Percentiles rank a stretch among this genome's conserved stretches.
Evolutionary conservation across 495 filamentous ascomycete species (phyloP).

Genomic region (Penicillium odoratum): DNA sequence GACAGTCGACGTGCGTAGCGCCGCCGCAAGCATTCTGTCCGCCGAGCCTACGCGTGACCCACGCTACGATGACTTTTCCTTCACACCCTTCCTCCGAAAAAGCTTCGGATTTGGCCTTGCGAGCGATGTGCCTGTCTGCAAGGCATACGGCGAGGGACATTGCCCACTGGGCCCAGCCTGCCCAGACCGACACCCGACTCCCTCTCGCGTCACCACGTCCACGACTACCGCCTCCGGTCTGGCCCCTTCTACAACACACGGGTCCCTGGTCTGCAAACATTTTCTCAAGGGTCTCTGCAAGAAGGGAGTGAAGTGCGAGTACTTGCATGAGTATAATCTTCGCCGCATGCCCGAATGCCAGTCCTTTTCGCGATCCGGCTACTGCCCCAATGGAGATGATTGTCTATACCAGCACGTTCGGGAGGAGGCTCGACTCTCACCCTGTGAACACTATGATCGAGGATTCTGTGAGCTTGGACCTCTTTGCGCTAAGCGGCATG

Average conservation of each 20-base stretch:
- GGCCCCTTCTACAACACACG: conserved; percentile 51
- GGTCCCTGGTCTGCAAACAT: conserved; percentile 92
- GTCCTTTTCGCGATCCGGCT: conserved; percentile 83
- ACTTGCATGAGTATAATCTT: conserved; percentile 97
- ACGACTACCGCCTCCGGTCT: conserved; percentile 56
- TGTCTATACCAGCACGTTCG: conserved; percentile 95
- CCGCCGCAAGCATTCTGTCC: conserved; percentile 38
- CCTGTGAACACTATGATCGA: conserved; percentile 92
- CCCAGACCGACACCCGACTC: conserved; percentile 62
- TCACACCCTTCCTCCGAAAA: conserved; percentile 70
- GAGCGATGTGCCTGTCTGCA: conserved; percentile 75
- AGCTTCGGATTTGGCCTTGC: conserved; percentile 77
- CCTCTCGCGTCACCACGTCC: conserved; percentile 46
- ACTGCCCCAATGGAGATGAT: conserved; percentile 94
- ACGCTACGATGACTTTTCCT: conserved; percentile 63
- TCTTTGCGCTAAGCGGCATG: conserved; percentile 81
- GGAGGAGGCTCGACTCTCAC: conserved; percentile 72
- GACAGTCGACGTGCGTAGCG: conserved; percentile 38
- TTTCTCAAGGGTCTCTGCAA: conserved; percentile 97
- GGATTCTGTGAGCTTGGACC: conserved; percentile 93
- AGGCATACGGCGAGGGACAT: conserved; percentile 73
- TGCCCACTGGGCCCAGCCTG: conserved; percentile 77
- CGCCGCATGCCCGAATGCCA: conserved; percentile 97
- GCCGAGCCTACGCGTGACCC: conserved; percentile 51
- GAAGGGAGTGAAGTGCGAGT: conserved; percentile 93